phyloP scores from a whole-genome alignment of 2,329 filamentous ascomycete genomes.

The Diaporthe eres region DNA sequence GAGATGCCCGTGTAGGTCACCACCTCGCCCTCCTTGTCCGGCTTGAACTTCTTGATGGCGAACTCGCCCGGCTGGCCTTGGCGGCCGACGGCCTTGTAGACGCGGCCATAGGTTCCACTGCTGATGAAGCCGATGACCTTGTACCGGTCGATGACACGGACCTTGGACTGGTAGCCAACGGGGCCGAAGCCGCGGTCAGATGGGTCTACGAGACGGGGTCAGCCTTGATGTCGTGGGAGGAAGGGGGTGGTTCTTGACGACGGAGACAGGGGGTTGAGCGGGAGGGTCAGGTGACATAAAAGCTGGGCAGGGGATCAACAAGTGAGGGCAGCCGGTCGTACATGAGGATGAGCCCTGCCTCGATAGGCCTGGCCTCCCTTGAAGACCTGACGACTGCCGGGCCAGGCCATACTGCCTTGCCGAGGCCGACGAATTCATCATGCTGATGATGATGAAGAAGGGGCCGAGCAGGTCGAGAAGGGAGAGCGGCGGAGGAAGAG shows the following conservation, averaged over 20 bases:
- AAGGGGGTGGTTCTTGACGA: background rate
- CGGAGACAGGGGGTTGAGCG: background rate
- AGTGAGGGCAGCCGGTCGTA: conserved; percentile 36
- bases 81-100: conserved; percentile 92
- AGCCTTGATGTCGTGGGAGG: conserved; percentile 45
- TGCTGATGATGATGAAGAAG: conserved; percentile 7
- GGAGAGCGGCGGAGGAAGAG: background rate
- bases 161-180: conserved; percentile 78
- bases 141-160: conserved; percentile 92
- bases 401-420: conserved; percentile 40
- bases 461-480: background rate
- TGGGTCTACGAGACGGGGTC: conserved; percentile 62
- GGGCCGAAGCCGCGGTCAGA: conserved; percentile 62
- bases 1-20: conserved; percentile 97
- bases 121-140: conserved; percentile 98
- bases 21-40: conserved; percentile 96
- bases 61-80: conserved; percentile 85
- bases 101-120: conserved; percentile 96
- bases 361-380: conserved; percentile 38
- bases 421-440: conserved; percentile 40
- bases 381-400: conserved; percentile 40
- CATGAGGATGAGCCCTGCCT: conserved; percentile 41
- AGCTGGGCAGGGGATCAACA: conserved; percentile 47
- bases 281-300: conserved; percentile 5
- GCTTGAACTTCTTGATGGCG: conserved; percentile 99